These are phyloP conservation scores for Puccinia novopanici DNA, from an alignment of 1,284 basidiomycete genomes.

Conservation along the genomic window DNA sequence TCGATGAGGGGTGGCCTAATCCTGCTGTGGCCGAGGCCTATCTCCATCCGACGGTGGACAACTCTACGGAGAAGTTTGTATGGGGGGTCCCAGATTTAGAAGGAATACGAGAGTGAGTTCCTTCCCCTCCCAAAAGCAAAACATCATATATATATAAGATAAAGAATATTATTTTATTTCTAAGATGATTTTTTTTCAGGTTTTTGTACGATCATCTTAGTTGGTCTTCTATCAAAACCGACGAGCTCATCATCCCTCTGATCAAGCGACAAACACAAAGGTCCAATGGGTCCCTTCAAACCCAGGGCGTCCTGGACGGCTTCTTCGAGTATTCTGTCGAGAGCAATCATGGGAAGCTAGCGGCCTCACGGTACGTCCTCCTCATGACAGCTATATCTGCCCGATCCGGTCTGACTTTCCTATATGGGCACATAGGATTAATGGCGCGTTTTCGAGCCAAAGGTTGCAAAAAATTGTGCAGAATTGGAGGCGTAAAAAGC, in stretches of 20 bases:
- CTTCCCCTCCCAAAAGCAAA: background rate
- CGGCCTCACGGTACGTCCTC: slow-evolving; percentile 2
- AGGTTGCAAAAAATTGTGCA: slow-evolving; percentile 43
- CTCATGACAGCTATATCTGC: too few species aligned
- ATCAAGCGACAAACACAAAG: slow-evolving; percentile 66
- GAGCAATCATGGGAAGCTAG: background rate
- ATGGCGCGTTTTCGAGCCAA: slow-evolving; percentile 21
- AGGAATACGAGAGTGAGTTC: slow-evolving; percentile 66
- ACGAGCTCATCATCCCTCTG: slow-evolving; percentile 87
- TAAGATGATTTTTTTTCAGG: slow-evolving; percentile 61
- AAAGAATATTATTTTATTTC: slow-evolving; percentile 52
- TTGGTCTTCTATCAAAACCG: slow-evolving; percentile 83
- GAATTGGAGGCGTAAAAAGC: slow-evolving; percentile 36
- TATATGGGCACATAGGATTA: background rate
- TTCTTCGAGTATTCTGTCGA: slow-evolving; percentile 45
- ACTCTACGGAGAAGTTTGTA: slow-evolving; percentile 88
- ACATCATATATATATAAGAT: slow-evolving; percentile 55
- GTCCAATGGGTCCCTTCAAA: slow-evolving; percentile 21
- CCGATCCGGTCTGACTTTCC: too few species aligned
- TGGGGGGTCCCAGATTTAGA: slow-evolving; percentile 97
- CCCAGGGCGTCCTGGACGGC: slow-evolving; percentile 42
- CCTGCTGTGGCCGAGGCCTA: slow-evolving; percentile 89
- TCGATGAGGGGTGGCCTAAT: slow-evolving; percentile 84
- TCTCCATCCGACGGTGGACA: slow-evolving; percentile 83
- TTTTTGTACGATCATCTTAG: slow-evolving; percentile 81